A percentile compares a stretch with the other conserved stretches of the same genome.
Conservation (phyloP, 306 rosid genomes). For the Lathyrus tuberosus region DNA sequence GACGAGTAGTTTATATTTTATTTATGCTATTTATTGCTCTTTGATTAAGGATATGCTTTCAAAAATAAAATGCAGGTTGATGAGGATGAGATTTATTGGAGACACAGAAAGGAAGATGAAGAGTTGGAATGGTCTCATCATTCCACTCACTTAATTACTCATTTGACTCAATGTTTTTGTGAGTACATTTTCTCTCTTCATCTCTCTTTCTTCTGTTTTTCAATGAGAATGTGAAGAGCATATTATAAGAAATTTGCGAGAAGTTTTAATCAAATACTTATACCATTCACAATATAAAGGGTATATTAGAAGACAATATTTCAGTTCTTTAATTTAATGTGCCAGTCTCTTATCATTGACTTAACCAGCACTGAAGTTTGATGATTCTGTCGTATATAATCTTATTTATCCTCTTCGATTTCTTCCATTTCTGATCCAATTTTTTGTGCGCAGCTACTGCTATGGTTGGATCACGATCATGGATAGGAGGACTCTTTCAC, state of each 20-base stretch:
- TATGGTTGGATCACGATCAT: constrained; percentile 93
- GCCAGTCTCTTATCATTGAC: constrained; percentile 6
- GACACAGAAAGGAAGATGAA: constrained; percentile 60
- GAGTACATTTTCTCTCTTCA: constrained; percentile 49
- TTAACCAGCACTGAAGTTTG: neutral
- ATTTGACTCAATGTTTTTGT: constrained; percentile 86
- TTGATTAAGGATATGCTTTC: constrained; percentile 21
- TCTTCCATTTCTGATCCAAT: constrained; percentile 37
- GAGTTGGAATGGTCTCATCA: constrained; percentile 76
- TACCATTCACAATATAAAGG: too few species aligned
- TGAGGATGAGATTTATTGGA: constrained; percentile 81
- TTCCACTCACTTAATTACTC: constrained; percentile 78
- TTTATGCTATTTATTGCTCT: neutral
- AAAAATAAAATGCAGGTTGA: constrained; percentile 68
- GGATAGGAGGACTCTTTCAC: constrained; percentile 83
- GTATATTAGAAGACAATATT: too few species aligned
- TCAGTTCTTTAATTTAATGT: constrained; percentile 12
- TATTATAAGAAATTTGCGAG: too few species aligned
- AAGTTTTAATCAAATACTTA: too few species aligned
- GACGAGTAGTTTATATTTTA: neutral
- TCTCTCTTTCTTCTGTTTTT: constrained; percentile 17
- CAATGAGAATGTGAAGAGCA: constrained; percentile 5
- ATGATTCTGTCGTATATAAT: constrained; percentile 7
- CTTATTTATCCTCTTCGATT: constrained; percentile 10
- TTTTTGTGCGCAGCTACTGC: constrained; percentile 74